Evolutionary conservation across 2,329 filamentous ascomycete genomes (phyloP).

Genomic region (Penicillium sp.): DNA sequence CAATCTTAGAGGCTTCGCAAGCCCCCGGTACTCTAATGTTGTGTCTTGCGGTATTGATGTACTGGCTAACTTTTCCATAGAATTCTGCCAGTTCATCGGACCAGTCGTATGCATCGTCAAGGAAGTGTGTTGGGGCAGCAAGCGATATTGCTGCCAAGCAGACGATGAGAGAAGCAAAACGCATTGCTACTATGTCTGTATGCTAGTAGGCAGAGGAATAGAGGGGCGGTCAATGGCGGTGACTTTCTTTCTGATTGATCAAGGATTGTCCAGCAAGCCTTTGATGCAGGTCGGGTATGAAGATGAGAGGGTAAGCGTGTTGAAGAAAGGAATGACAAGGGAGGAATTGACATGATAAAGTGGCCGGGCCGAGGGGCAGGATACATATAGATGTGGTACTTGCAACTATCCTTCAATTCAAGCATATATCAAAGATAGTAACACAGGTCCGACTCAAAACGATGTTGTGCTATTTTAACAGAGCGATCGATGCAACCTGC

Average conservation of each 20-base stretch:
- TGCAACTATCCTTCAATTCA: slow-evolving; percentile 5
- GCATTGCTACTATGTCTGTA: slow-evolving; percentile 19
- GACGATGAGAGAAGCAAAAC: slow-evolving; percentile 21
- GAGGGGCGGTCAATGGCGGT: neutral
- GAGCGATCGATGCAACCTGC: slow-evolving; percentile 19
- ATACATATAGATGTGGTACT: slow-evolving; percentile 19
- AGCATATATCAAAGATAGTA: slow-evolving; percentile 19
- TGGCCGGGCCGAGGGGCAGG: slow-evolving; percentile 8
- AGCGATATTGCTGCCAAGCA: slow-evolving; percentile 27
- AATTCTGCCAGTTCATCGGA: slow-evolving; percentile 35
- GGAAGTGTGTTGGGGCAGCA: slow-evolving; percentile 29
- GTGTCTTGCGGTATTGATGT: slow-evolving; percentile 27
- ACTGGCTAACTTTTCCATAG: slow-evolving; percentile 33
- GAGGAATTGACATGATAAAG: slow-evolving; percentile 11
- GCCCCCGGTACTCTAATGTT: slow-evolving; percentile 14
- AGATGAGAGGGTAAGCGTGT: neutral
- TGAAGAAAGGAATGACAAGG: slow-evolving; percentile 10
- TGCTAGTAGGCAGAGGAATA: slow-evolving; percentile 4
- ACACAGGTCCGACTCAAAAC: slow-evolving; percentile 21
- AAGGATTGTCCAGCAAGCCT: slow-evolving; percentile 5
- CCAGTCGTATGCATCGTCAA: slow-evolving; percentile 31
- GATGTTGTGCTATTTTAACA: slow-evolving; percentile 24
- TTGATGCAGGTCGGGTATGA: slow-evolving; percentile 6
- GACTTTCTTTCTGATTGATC: neutral
- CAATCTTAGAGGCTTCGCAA: slow-evolving; percentile 30